These are phyloP conservation scores for Hygrocybe coccinea DNA, from an alignment of 768 basidiomycete genomes.

Conservation along the genomic window DNA sequence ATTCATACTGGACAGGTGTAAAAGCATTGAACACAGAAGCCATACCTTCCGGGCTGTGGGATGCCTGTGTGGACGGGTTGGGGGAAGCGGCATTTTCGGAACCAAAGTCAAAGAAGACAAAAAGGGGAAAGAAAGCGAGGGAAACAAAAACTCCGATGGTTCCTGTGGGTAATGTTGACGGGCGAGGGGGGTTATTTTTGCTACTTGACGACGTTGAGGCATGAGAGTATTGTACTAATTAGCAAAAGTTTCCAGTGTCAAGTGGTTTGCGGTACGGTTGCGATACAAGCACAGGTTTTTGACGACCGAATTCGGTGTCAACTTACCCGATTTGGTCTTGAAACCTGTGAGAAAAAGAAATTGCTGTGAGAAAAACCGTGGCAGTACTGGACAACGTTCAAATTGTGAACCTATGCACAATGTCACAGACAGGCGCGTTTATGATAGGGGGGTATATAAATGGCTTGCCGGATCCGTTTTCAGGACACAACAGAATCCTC, in stretches of 20 bases:
- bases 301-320: too few relatives aligned
- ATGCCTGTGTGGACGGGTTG: slow-evolving; percentile 44
- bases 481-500: neutral
- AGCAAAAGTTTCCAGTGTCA: neutral
- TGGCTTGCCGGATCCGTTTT: neutral
- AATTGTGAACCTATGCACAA: too few relatives aligned
- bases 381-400: too few relatives aligned
- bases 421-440: too few relatives aligned
- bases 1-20: slow-evolving; percentile 43
- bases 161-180: neutral
- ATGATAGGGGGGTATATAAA: too few relatives aligned
- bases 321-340: too few relatives aligned
- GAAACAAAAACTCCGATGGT: neutral
- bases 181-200: slow-evolving; percentile 33
- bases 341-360: too few relatives aligned
- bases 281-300: too few relatives aligned
- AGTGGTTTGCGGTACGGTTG: too few relatives aligned
- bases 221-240: slow-evolving; percentile 18
- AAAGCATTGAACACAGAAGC: slow-evolving; percentile 15
- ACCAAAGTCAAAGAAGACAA: slow-evolving; percentile 45
- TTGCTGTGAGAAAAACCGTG: too few relatives aligned
- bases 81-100: slow-evolving; percentile 42
- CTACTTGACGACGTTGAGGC: slow-evolving; percentile 39
- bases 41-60: slow-evolving; percentile 39
- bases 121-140: slow-evolving; percentile 22